Evolutionary conservation across 352 stramenopile species (phyloP).

Genomic region (Phytophthora sp.): DNA sequence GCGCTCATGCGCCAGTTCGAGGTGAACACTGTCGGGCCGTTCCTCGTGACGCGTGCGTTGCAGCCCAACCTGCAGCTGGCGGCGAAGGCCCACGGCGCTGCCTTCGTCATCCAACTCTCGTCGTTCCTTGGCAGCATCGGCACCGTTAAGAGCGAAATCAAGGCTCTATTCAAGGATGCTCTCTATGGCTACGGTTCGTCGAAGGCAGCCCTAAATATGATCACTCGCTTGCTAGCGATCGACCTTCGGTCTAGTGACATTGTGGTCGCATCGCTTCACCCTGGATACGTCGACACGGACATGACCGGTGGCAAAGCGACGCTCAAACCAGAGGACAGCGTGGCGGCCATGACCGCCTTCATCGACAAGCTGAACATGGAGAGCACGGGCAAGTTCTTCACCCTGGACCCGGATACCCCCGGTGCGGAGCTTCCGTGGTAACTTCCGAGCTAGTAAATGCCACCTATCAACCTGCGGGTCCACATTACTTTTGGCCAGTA

Average conservation of each 20-base stretch:
- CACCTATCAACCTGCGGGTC: no score
- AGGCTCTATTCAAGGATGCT: conserved; percentile 23
- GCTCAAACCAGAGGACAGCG: conserved; percentile 33
- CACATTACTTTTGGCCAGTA: no score
- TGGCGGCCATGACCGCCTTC: no score
- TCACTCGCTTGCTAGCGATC: background rate
- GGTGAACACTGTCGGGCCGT: no score
- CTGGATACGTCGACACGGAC: conserved; percentile 55
- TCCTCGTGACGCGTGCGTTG: no score
- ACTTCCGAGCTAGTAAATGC: no score
- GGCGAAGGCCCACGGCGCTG: conserved; percentile 36
- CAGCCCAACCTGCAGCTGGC: conserved; percentile 47
- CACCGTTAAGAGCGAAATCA: conserved; percentile 4
- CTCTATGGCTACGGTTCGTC: conserved; percentile 62
- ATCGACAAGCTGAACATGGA: no score
- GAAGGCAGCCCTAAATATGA: conserved; percentile 42
- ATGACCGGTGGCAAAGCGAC: conserved; percentile 29
- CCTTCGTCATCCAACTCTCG: conserved; percentile 46
- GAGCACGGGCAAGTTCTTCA: no score
- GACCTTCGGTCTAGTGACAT: conserved; percentile 59
- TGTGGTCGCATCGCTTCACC: conserved; percentile 40
- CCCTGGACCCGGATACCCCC: no score
- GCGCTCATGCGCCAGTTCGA: no score
- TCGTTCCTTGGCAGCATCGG: conserved; percentile 51
- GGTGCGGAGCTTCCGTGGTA: no score